A percentile compares a stretch with the other conserved stretches of the same genome.
Evolutionary conservation across 129 eudicot species (phyloP).

Genomic region (Mikania micrantha): DNA sequence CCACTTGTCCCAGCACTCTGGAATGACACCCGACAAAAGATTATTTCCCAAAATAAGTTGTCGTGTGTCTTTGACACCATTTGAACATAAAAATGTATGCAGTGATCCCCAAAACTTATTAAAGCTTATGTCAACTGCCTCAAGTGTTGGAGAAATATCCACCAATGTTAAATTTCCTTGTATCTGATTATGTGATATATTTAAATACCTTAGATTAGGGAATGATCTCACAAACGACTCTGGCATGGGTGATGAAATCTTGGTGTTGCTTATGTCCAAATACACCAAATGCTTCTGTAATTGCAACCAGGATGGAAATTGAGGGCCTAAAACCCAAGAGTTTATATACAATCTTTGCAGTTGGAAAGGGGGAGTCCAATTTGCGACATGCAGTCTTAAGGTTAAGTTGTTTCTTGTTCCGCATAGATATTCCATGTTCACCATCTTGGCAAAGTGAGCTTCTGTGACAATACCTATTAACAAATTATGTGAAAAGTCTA

Average conservation of each 20-base stretch:
- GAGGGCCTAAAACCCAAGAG: background rate
- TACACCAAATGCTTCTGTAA: background rate
- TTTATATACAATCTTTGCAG: background rate
- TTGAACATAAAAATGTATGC: conserved; percentile 25
- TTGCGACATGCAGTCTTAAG: background rate
- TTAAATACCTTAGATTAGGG: background rate
- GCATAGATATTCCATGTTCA: background rate
- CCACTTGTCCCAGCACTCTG: conserved; percentile 13
- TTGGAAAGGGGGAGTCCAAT: background rate
- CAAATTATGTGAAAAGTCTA: background rate
- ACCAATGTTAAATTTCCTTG: background rate
- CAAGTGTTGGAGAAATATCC: background rate
- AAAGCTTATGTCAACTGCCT: background rate
- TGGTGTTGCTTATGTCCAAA: background rate
- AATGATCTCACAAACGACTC: background rate
- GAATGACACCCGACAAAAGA: conserved; percentile 24
- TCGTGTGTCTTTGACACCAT: background rate
- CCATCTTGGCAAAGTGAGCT: background rate
- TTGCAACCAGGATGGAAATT: background rate
- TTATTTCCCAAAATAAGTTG: conserved; percentile 28
- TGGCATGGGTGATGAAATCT: background rate
- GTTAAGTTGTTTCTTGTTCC: background rate
- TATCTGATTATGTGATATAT: conserved; percentile 21
- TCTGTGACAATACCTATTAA: background rate
- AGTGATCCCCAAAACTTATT: conserved; percentile 7